Percentiles rank a stretch among this genome's conserved stretches.
Conservation (phyloP, 2,329 filamentous ascomycete species). For the Cladophialophora exuberans region DNA sequence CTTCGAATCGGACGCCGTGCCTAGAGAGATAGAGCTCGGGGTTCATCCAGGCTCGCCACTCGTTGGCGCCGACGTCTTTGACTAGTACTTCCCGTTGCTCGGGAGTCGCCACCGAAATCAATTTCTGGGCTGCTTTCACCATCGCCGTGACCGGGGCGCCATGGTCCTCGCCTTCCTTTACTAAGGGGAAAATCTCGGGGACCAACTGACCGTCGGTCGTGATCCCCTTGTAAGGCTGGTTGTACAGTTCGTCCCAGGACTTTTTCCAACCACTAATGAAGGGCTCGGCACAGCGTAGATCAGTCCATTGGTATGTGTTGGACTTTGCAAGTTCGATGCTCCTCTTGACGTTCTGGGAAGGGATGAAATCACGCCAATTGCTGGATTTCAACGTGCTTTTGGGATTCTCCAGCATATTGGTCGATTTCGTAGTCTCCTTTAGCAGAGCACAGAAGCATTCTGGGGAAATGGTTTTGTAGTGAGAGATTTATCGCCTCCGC, state of each 20-base stretch:
- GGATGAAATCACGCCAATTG: conserved; percentile 19
- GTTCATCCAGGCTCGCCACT: conserved; percentile 15
- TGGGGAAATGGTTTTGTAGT: no score
- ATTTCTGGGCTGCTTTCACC: conserved; percentile 1
- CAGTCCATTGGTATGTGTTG: conserved; percentile 16
- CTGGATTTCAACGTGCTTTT: conserved; percentile 13
- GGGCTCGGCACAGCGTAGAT: conserved; percentile 9
- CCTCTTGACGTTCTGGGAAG: background rate
- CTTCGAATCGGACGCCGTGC: conserved; percentile 11
- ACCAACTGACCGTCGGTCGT: background rate
- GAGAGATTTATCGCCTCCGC: no score
- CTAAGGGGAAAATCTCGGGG: background rate
- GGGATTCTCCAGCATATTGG: no score
- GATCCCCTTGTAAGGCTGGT: conserved; percentile 2
- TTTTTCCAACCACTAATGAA: conserved; percentile 2
- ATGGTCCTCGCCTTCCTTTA: background rate
- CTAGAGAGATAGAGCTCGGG: conserved; percentile 7
- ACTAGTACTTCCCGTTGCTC: background rate
- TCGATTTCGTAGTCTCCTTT: no score
- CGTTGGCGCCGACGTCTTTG: background rate
- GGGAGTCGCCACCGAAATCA: background rate
- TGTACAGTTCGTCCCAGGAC: background rate
- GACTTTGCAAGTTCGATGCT: conserved; percentile 9
- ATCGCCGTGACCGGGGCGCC: background rate
- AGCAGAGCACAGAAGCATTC: no score